Conservation (phyloP, 2,329 filamentous ascomycete genomes). For the Westerdykella aurantiaca region DNA sequence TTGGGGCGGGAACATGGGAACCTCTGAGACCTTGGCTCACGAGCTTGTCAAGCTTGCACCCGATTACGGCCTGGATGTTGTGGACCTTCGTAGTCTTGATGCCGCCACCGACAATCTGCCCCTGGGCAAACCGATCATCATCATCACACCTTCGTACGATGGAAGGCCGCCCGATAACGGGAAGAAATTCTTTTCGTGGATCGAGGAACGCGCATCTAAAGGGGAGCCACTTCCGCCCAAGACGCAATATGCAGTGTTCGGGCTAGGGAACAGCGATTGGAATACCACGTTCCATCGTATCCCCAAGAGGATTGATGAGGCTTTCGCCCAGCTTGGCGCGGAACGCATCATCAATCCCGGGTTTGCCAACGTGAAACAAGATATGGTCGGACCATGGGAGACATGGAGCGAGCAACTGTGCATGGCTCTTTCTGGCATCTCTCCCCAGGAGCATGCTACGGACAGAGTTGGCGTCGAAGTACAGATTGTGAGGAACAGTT, state of each 20-base stretch:
- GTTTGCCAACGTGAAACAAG: conserved; percentile 47
- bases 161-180: conserved; percentile 71
- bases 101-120: conserved; percentile 56
- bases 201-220: conserved; percentile 49
- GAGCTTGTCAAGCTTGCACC: conserved; percentile 55
- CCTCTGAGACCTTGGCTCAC: conserved; percentile 64
- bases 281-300: conserved; percentile 59
- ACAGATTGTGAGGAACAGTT: no score
- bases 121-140: conserved; percentile 55
- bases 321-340: conserved; percentile 49
- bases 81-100: conserved; percentile 53
- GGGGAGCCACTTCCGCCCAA: background rate
- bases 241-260: conserved; percentile 59
- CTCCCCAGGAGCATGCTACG: no score
- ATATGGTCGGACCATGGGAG: conserved; percentile 14
- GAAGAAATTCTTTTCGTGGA: conserved; percentile 61
- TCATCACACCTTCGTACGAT: conserved; percentile 68
- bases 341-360: conserved; percentile 48
- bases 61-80: conserved; percentile 55
- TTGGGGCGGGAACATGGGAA: conserved; percentile 70
- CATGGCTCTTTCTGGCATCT: conserved; percentile 1
- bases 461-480: no score
- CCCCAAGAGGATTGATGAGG: conserved; percentile 56
- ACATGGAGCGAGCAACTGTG: conserved; percentile 11
- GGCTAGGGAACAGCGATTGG: conserved; percentile 58